Base-by-base conservation (phyloP, 164 flowering plant species). In the Tetracentron sinense region DNA sequence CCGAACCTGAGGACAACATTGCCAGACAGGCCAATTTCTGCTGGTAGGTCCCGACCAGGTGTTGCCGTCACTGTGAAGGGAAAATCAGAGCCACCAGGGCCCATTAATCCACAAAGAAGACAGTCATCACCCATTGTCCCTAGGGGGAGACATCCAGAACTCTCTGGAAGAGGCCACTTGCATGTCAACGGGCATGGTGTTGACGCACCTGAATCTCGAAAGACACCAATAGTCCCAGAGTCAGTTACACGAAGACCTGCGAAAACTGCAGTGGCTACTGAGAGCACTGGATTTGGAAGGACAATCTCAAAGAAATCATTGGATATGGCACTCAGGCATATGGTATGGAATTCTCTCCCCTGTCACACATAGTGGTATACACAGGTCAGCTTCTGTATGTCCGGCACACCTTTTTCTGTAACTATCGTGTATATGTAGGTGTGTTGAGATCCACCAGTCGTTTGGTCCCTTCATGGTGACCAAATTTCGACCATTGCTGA, bases 241-340 rank as follows among this genome's bases (percentile, higher is more conserved):
- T 48, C 76, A 56, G 58, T 74, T 33, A 56, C 51, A 26, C 69
- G 89, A 61, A 87, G 76, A 74, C 78, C 86, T 62, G 64, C 75
- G 25, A 90, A 74, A 67, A 51, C 87, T 52, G 42, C 80, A 49
- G 54, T 83, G 31, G 56, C 81, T 20, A 25, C 80, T 1, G 97
- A 91, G 20, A 77, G 80, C 73, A 76, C 79, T 44, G 97, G 97
- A 42, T 86, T 87, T 75, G 96, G 97, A 69, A 85, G 99, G 79
- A 81, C 79, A 2, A 89, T 89, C 70, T 94, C 99, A 56, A 89
- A 89, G 78, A 94, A 86, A 62, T 89, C 99, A 22, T 79, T 91
- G 42, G 99, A 91, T 67, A 89, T 94, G 97, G 95, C 96, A 54
- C 83, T 89, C 66, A 80, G 89, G 75, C 95, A 93, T 69, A 90